Percentiles rank a stretch among this genome's conserved stretches.
These are phyloP conservation scores for Aspergillus carlsbadensis DNA, from an alignment of 495 filamentous ascomycete species.

Conservation along the genomic window DNA sequence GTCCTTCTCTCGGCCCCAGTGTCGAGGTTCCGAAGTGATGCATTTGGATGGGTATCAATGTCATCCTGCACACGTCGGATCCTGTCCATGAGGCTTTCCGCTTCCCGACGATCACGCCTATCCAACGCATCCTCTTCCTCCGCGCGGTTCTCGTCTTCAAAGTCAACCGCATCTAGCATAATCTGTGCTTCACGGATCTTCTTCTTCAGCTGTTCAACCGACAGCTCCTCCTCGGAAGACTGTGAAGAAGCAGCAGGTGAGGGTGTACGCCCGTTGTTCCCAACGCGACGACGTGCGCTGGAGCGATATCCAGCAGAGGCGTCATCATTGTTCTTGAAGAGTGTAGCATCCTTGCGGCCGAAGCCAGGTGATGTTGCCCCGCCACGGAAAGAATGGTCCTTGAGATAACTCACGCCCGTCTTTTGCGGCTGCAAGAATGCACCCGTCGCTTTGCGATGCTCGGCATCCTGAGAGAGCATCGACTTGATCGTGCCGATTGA, in stretches of 20 bases:
- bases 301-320: conserved; percentile 83
- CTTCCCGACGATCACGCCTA: conserved; percentile 84
- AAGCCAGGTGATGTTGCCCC: conserved; percentile 38
- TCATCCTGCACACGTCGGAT: conserved; percentile 96
- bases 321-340: conserved; percentile 96
- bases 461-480: conserved; percentile 86
- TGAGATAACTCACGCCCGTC: conserved; percentile 97
- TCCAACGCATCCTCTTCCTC: conserved; percentile 94
- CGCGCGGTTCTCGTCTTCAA: conserved; percentile 83
- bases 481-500: conserved; percentile 92
- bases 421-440: conserved; percentile 88
- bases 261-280: conserved; percentile 73
- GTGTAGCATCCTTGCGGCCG: conserved; percentile 86
- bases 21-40: conserved; percentile 68
- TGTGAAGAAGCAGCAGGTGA: conserved; percentile 75
- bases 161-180: conserved; percentile 95
- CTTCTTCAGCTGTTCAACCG: conserved; percentile 85
- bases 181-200: conserved; percentile 94
- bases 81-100: conserved; percentile 89
- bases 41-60: conserved; percentile 87
- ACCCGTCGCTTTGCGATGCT: conserved; percentile 76
- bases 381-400: conserved; percentile 87
- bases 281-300: conserved; percentile 81
- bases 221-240: conserved; percentile 76
- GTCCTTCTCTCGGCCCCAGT: conserved; percentile 82